phyloP scores from a whole-genome alignment of 1,284 basidiomycete species.

The Cryptococcus neoformans region DNA sequence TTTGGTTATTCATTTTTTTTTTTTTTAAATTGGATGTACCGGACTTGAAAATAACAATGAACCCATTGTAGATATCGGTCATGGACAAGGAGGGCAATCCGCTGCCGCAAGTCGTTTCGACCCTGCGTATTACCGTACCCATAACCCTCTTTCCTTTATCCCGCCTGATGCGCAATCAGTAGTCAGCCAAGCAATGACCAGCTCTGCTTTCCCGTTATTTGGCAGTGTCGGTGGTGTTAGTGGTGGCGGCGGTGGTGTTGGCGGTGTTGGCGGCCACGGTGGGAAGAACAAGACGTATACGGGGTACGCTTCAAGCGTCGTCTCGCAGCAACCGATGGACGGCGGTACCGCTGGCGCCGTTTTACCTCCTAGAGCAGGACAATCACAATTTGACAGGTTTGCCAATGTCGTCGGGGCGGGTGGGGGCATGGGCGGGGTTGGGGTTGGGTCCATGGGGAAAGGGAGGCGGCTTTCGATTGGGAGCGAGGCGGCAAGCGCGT shows the following conservation, averaged over 20 bases:
- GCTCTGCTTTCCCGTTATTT: conserved; percentile 85
- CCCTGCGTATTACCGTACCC: conserved; percentile 88
- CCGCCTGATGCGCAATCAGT: conserved; percentile 92
- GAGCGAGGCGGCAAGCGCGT: conserved; percentile 40
- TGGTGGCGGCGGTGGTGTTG: too few relatives aligned
- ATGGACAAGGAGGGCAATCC: conserved; percentile 54
- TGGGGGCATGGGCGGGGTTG: neutral
- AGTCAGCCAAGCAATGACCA: conserved; percentile 82
- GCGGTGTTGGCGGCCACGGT: conserved; percentile 46
- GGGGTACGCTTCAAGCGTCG: conserved; percentile 84
- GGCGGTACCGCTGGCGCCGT: conserved; percentile 23
- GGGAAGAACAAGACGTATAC: conserved; percentile 58
- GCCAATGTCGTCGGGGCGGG: neutral
- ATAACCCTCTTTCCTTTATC: conserved; percentile 91
- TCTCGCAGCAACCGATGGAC: conserved; percentile 78
- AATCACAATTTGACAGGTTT: conserved; percentile 67
- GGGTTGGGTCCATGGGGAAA: neutral
- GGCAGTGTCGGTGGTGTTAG: conserved; percentile 46
- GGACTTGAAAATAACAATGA: too few relatives aligned
- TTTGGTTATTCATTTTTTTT: neutral
- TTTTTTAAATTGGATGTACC: neutral
- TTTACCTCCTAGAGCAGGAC: conserved; percentile 55
- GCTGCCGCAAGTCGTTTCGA: conserved; percentile 70
- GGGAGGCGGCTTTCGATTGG: conserved; percentile 60
- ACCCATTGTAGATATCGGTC: too few relatives aligned